These are phyloP conservation scores for Zymoseptoria tritici DNA, from an alignment of 2,329 filamentous ascomycete species.

Conservation along the genomic window DNA sequence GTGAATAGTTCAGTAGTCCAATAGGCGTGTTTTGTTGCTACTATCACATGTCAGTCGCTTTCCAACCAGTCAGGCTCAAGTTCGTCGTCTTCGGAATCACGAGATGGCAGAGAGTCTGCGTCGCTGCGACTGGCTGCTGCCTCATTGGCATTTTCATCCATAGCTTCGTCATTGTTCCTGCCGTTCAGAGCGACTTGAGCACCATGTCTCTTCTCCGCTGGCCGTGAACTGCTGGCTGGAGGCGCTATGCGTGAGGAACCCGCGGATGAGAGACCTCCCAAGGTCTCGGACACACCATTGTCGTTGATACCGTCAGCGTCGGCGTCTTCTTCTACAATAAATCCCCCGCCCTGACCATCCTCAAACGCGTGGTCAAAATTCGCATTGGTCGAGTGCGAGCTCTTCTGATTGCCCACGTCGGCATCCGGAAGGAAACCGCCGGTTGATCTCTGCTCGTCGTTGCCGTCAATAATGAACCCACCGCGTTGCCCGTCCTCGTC, in stretches of 20 bases:
- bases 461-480: background rate
- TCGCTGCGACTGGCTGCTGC: conserved; percentile 32
- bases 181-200: background rate
- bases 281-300: background rate
- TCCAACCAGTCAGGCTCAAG: conserved; percentile 58
- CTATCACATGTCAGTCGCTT: conserved; percentile 19
- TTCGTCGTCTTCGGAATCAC: conserved; percentile 59
- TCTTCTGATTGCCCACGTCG: background rate
- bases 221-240: background rate
- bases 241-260: background rate
- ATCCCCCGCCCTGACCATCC: background rate
- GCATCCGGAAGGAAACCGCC: conserved; percentile 27
- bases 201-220: no score
- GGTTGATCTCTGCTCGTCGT: conserved; percentile 17
- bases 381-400: background rate
- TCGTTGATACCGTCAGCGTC: background rate
- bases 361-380: background rate
- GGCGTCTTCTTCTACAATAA: background rate
- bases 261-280: background rate
- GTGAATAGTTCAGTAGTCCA: background rate
- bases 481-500: conserved; percentile 5
- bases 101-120: conserved; percentile 47
- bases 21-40: background rate
- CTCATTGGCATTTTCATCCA: conserved; percentile 1
- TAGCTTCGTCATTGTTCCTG: background rate